phyloP scores from a whole-genome alignment of 495 filamentous ascomycete species.

The Tuber aestivum region DNA sequence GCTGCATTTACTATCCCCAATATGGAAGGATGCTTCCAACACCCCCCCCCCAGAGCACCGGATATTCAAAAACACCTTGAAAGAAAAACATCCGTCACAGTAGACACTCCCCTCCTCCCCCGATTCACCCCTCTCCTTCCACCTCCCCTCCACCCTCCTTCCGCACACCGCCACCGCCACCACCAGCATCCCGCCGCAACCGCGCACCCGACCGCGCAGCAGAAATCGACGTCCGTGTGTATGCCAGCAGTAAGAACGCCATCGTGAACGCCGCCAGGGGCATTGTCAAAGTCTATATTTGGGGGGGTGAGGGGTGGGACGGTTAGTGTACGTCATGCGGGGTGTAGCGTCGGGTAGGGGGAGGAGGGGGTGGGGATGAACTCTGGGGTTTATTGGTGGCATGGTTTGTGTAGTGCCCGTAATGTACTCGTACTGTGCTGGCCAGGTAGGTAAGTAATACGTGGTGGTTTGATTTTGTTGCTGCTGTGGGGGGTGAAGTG shows the following conservation, averaged over 20 bases:
- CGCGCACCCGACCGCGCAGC: constrained; percentile 46
- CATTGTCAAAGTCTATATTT: constrained; percentile 31
- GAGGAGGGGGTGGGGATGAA: constrained; percentile 9
- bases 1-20: too few relatives aligned
- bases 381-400: constrained; percentile 34
- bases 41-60: neutral
- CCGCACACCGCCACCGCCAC: neutral
- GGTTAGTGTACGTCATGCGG: neutral
- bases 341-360: neutral
- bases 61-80: neutral
- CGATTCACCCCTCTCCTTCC: neutral
- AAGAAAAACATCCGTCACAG: neutral
- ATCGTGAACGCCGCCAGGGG: constrained; percentile 49
- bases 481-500: neutral
- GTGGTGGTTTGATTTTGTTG: too few relatives aligned
- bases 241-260: constrained; percentile 48
- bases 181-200: constrained; percentile 46
- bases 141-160: neutral
- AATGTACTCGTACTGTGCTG: too few relatives aligned
- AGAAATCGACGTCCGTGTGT: constrained; percentile 46
- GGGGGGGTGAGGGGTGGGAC: neutral
- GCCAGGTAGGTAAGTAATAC: too few relatives aligned
- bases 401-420: constrained; percentile 1
- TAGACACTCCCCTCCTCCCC: neutral
- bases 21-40: too few relatives aligned